Conservation (phyloP, 164 flowering plant species). For the Liriodendron chinense region DNA sequence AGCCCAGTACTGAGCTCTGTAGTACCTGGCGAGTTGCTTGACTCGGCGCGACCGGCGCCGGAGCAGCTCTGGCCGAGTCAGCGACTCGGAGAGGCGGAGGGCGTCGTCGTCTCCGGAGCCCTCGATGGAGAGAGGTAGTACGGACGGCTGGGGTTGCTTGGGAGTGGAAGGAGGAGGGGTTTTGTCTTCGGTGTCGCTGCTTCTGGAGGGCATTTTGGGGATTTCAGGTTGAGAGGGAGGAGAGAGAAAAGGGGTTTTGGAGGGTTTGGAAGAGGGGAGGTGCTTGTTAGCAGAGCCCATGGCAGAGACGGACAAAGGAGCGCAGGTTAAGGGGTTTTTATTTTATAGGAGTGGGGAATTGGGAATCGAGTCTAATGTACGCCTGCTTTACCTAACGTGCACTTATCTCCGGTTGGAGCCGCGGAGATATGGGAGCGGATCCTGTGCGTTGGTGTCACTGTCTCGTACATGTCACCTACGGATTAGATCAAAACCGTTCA, state of each 20-base stretch:
- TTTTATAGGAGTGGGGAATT: neutral
- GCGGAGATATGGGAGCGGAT: neutral
- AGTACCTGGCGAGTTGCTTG: slow-evolving; percentile 37
- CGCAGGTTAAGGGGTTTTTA: neutral
- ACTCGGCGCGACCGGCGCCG: slow-evolving; percentile 43
- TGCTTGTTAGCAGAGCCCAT: neutral
- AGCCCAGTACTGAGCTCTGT: slow-evolving; percentile 62
- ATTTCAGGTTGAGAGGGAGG: slow-evolving; percentile 2
- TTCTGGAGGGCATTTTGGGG: slow-evolving; percentile 1
- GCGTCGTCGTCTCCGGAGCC: slow-evolving; percentile 30
- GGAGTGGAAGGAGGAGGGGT: slow-evolving; percentile 6
- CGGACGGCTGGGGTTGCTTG: slow-evolving; percentile 1
- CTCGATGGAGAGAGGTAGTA: slow-evolving; percentile 14
- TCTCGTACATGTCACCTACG: too few species aligned
- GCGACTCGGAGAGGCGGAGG: slow-evolving; percentile 33
- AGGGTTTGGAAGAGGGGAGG: neutral
- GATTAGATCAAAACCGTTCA: too few species aligned
- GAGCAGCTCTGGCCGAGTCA: slow-evolving; percentile 54
- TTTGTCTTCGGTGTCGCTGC: slow-evolving; percentile 16
- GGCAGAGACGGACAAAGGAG: neutral
- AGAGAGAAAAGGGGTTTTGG: neutral
- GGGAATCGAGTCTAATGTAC: neutral
- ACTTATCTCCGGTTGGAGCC: neutral
- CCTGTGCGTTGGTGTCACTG: too few species aligned
- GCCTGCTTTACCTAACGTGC: neutral